A percentile compares a stretch with the other conserved stretches of the same genome.
Evolutionary conservation across 176 grass and related monocot species (phyloP).

Genomic region (sorghum (Sorghum bicolor)): Sorghum_bicolor_NCBIv3 NC_012873.2:45398501-45399000

Average conservation of each 20-base stretch:
- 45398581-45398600: not conserved
- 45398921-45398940: not conserved
- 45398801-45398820: not conserved
- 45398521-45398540: not conserved
- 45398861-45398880: not conserved
- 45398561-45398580: not conserved
- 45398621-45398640: not conserved
- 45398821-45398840: not conserved
- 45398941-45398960: not conserved
- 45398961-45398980: not conserved
- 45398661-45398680: constrained; percentile 55
- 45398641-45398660: not conserved
- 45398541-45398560: not conserved
- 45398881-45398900: not conserved
- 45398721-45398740: not conserved
- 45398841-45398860: not conserved
- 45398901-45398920: not conserved
- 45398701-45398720: not conserved
- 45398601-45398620: not conserved
- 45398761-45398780: not conserved
- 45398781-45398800: too few species aligned
- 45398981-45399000: not conserved
- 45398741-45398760: not conserved
- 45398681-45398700: not conserved
- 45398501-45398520: not conserved